Base-by-base conservation (phyloP, 345 rosid genomes). In the Camelina laxa region DNA sequence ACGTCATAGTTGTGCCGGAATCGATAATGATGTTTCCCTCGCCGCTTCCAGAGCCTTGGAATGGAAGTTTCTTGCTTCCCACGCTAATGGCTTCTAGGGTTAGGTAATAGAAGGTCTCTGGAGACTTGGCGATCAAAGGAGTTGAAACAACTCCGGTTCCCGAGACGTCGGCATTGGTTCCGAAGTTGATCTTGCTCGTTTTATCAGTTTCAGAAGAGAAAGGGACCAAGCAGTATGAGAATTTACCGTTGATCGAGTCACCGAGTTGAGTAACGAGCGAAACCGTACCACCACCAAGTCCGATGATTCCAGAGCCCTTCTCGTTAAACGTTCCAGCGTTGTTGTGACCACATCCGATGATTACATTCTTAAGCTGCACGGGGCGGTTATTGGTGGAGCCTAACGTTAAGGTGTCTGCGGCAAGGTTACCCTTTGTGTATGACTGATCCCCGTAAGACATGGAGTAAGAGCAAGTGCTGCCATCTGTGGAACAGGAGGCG, bases 21-120 rank as follows among this genome's bases (percentile, higher is more conserved):
- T 90, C 93, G 9, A 87, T 78, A 60, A 88, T 76, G 19, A 84
- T 82, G 71, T 87, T 85, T 3, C 87, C 89, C n/a, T 76, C 57
- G 1, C 33, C 2, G 1, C 21, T 11, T 70, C 65, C 80, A 20
- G 66, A 42, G 15, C 5, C 7, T n/a, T 42, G 15, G 67, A 4
- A 74, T 15, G 5, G 21, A 1, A 79, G 4, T 47, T 17, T 22
- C 47, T 63, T 62, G 49, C 7, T 47, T 12, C 69, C 69, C 54
- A 76, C 75, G 55, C 70, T 61, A 31, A 76, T 35, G 8, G 64
- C 49, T 69, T 76, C 49, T 35, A 76, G 80, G 58, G 35, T 70
- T 31, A 76, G 71, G 41, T 27, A 56, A 16, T 70, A 76, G 42
- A 33, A 76, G 5, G 75, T 70, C 0, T 14, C 42, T 1, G 14